Evolutionary conservation across 257 asterid genomes (phyloP), one percentile per base, ranked within the genome.

Genomic region (Gentiana dahurica): DNA sequence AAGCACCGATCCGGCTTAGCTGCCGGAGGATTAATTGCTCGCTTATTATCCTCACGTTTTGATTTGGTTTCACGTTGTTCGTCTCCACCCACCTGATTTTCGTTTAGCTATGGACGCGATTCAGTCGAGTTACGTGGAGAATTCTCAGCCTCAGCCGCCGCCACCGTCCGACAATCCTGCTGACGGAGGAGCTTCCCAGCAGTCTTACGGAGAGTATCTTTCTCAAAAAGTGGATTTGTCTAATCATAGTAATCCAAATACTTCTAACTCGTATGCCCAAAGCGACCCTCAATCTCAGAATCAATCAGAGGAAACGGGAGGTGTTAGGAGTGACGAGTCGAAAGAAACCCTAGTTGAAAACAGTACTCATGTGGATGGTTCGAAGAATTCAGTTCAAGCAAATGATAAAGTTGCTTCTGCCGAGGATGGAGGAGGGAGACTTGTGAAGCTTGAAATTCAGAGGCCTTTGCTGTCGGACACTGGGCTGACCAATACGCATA

Each of bases 391-490:
- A 61, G 44, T 36, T 46, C 49, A 65, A 8, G 37, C 57, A 11
- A 46, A 41, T 4, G 37, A 54, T 68, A 73, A 48, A 70, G 62
- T 12, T 45, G 41, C 13, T 8, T 11, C 12, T 7, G 51, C 47
- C 54, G 74, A 67, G 35, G 59, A 52, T 52, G 71, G 65, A 4
- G 76, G 55, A 32, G 76, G 55, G 24, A 60, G 71, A 34, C 34
- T 50, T 8, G 55, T 68, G 36, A 80, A 72, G 55, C 70, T 59
- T 43, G 82, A 70, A 64, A 9, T 73, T 1, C 83, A 68, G 24
- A 86, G 71, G 72, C 80, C 79, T 34, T 58, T 86, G 54, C 54
- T 82, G 43, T 84, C 94, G 37, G 95, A 75, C 32, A 86, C 78
- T 58, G 89, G 80, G 3, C 51, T 81, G 64, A 75, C 93, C 15